Percentiles rank a stretch among this genome's conserved stretches.
phyloP scores from a whole-genome alignment of 2,329 filamentous ascomycete species.

The Aspergillus fumigatiaffinis region DNA sequence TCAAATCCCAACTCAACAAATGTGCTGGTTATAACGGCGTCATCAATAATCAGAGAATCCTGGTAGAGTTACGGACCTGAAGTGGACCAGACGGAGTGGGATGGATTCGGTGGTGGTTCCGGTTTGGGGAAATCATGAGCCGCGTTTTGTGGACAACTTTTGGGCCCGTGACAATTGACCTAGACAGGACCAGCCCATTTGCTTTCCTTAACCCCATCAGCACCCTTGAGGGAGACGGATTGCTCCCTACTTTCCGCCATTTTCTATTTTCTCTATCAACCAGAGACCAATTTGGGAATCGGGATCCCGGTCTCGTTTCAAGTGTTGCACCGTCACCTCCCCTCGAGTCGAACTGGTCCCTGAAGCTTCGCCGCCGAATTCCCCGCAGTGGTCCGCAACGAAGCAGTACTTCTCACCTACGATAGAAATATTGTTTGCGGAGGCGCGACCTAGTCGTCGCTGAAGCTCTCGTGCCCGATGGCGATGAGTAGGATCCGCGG shows the following conservation, averaged over 20 bases:
- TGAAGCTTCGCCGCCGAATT: slow-evolving; percentile 25
- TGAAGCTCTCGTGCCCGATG: slow-evolving; percentile 52
- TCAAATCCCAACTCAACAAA: neutral
- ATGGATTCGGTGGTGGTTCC: neutral
- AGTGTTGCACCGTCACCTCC: slow-evolving; percentile 9
- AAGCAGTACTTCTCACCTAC: slow-evolving; percentile 6
- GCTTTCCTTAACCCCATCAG: slow-evolving; percentile 15
- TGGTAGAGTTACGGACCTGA: neutral
- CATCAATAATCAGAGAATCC: neutral
- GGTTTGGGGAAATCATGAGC: slow-evolving; percentile 2
- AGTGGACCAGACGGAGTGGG: neutral
- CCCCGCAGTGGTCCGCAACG: slow-evolving; percentile 26
- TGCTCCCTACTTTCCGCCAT: neutral
- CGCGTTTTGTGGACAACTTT: slow-evolving; percentile 33
- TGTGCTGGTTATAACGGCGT: neutral
- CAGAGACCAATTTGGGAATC: neutral
- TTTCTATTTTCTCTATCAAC: neutral
- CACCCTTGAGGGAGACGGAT: slow-evolving; percentile 1
- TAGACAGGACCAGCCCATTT: slow-evolving; percentile 13
- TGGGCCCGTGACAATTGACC: slow-evolving; percentile 3
- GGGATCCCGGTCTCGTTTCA: neutral
- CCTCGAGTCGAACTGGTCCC: slow-evolving; percentile 20
- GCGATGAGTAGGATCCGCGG: slow-evolving; percentile 94
- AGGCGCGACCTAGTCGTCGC: slow-evolving; percentile 36
- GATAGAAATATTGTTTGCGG: slow-evolving; percentile 21